Evolutionary conservation across 164 flowering plant species (phyloP).

Genomic region (Dillenia turbinata): DNA sequence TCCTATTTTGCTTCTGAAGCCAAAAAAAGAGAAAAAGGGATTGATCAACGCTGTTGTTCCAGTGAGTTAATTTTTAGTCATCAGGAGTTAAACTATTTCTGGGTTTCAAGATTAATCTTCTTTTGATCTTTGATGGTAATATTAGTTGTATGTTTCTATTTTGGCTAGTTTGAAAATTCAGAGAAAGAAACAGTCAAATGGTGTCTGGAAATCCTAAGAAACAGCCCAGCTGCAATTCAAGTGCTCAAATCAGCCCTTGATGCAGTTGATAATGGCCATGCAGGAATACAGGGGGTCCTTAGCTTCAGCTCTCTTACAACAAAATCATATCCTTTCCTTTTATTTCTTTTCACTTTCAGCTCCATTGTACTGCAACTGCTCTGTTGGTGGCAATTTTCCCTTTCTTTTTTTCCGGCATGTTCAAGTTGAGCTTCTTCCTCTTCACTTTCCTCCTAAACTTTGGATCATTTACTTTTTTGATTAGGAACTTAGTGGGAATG

Average conservation of each 20-base stretch:
- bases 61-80: conserved; percentile 39
- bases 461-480: neutral
- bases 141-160: neutral
- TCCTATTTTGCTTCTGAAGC: conserved; percentile 85
- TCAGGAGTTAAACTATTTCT: neutral
- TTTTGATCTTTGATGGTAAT: conserved; percentile 1
- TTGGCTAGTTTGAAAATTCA: conserved; percentile 56
- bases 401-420: too few species aligned
- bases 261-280: conserved; percentile 97
- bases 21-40: conserved; percentile 97
- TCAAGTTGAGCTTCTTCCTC: too few species aligned
- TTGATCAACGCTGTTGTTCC: conserved; percentile 89
- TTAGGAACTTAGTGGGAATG: conserved; percentile 78
- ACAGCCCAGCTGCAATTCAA: conserved; percentile 90
- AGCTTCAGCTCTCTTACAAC: too few species aligned
- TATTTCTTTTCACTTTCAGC: too few species aligned
- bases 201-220: conserved; percentile 88
- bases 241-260: conserved; percentile 85
- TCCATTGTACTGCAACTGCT: too few species aligned
- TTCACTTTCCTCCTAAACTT: too few species aligned
- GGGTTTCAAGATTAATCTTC: neutral
- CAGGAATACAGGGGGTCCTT: conserved; percentile 81
- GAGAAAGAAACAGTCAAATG: conserved; percentile 88
- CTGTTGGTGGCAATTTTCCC: too few species aligned
- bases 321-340: too few species aligned